Base-by-base conservation (phyloP, 345 rosid genomes). In the Arabidopsis suecica region DNA sequence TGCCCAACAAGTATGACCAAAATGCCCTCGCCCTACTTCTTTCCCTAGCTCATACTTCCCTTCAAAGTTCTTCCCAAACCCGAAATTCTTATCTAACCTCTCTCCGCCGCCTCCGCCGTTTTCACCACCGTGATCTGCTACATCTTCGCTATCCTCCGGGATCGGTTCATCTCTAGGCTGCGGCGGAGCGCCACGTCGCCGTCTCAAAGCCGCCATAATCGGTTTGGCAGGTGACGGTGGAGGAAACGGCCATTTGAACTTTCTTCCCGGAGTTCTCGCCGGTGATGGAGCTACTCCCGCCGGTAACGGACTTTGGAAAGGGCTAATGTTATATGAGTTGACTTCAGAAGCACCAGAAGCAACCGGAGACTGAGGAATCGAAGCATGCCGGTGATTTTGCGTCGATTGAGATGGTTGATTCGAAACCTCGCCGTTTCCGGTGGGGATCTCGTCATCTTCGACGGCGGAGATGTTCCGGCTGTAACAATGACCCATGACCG, bases 161-260 rank as follows among this genome's bases (percentile, higher is more conserved):
- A 90, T 89, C 25, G 96, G 82, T 23, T 85, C 89, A 68, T 86
- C 93, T 63, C 82, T 84, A 22, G 89, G 85, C 76, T 84, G 73
- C 74, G 42, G 79, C 33, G 65, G 82, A 76, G 63, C 58, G 51
- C 85, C 91, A n/a, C 84, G 72, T 60, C 83, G 82, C 79, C 78
- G 81, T 78, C 69, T 85, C 80, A 89, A 83, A 67, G 91, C 93
- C 38, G 89, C 79, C 88, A 88, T 86, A 72, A 96, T 96, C 56
- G 97, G 99, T 84, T 89, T 91, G 5, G 98, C 99, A 23, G 98
- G 99, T 1, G 99, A 93, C 20, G 98, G 99, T 55, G 98, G 99
- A 38, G 98, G 98, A 28, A 96, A 84, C 6, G 99, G 99, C 92
- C 92, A 89, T 73, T 86, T 75, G 79, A 93, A 91, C 81, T 93